Evolutionary conservation across 345 rosid species (phyloP).

Genomic region (Nephelium lappaceum): DNA sequence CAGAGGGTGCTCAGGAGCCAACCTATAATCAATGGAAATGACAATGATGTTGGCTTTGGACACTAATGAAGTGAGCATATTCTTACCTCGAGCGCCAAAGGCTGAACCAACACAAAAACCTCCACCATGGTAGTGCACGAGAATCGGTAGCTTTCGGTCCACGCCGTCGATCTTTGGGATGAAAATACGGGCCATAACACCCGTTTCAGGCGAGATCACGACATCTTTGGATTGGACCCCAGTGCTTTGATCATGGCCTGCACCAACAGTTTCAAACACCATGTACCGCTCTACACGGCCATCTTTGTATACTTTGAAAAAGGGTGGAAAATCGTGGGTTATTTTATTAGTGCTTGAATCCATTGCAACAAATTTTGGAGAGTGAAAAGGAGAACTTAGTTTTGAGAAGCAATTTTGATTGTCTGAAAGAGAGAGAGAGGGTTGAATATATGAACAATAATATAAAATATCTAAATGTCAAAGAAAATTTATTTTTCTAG

Average conservation of each 20-base stretch:
- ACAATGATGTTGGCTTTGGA: slow-evolving; percentile 25
- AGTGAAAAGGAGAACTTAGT: background rate
- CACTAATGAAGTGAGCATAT: slow-evolving; percentile 16
- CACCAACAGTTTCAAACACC: slow-evolving; percentile 2
- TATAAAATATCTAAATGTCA: background rate
- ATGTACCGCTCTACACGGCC: slow-evolving; percentile 24
- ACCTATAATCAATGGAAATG: slow-evolving; percentile 36
- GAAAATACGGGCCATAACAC: slow-evolving; percentile 32
- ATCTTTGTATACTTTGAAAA: slow-evolving; percentile 40
- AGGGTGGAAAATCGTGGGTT: slow-evolving; percentile 33
- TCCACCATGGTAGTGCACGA: slow-evolving; percentile 41
- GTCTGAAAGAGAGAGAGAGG: background rate
- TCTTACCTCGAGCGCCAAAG: slow-evolving; percentile 16
- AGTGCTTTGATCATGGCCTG: slow-evolving; percentile 27
- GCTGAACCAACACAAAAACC: slow-evolving; percentile 37
- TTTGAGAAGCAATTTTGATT: background rate
- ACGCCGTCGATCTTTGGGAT: slow-evolving; percentile 13
- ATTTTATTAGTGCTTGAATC: slow-evolving; percentile 15
- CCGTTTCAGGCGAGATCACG: slow-evolving; percentile 23
- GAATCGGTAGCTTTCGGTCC: slow-evolving; percentile 29
- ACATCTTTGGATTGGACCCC: slow-evolving; percentile 34
- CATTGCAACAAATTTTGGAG: background rate
- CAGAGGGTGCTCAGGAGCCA: slow-evolving; percentile 44
- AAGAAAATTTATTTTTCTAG: background rate
- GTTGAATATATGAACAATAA: background rate